Evolutionary conservation across 805 yeast genomes (phyloP), one percentile per base, ranked within the genome.

Genomic region (Deakozyma indianensis): DNA sequence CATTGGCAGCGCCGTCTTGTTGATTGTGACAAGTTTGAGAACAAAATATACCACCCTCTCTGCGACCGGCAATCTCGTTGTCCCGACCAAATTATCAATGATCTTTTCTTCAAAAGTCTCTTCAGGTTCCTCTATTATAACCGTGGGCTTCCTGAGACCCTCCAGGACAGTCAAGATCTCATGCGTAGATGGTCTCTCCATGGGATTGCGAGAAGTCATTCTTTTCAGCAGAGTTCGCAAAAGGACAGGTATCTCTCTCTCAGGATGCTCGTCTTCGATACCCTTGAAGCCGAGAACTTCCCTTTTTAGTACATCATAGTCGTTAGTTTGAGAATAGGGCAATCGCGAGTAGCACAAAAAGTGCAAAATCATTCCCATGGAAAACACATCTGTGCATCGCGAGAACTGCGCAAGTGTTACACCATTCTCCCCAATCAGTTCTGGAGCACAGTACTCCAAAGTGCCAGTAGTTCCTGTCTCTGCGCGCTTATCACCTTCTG

Each of bases 401-500:
- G 80, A 73, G 55, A 83, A 87, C 35, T 82, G 78, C 15, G 68
- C 67, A 20, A 73, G 66, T 67, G 57, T 25, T 7, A 25, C 28
- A 14, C 28, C 28, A 9, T 9, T 25, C 7, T 25, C 28, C 7
- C 28, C 28, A 53, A 85, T 69, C 9, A 83, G 67, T 53, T 86
- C 95, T 0, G 96, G 96, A 0, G 95, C 95, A 20, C 86, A 78
- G 54, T 78, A 87, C 55, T 86, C 96, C 4, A 86, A 56, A 0
- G 96, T 87, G 0, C 96, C 96, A 0, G 96, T 87, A 40, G 78
- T 74, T 0, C 96, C 96, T 3, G 87, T 78, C 1, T 88, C 78
- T 7, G 70, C 68, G 42, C 87, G 65, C 38, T 58, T 61, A 22
- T 71, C 76, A 14, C 90, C 86, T 45, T 80, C 79, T 50, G 82